These are phyloP conservation scores for Emmonsia crescens DNA, from an alignment of 2,329 filamentous ascomycete species.

Conservation along the genomic window DNA sequence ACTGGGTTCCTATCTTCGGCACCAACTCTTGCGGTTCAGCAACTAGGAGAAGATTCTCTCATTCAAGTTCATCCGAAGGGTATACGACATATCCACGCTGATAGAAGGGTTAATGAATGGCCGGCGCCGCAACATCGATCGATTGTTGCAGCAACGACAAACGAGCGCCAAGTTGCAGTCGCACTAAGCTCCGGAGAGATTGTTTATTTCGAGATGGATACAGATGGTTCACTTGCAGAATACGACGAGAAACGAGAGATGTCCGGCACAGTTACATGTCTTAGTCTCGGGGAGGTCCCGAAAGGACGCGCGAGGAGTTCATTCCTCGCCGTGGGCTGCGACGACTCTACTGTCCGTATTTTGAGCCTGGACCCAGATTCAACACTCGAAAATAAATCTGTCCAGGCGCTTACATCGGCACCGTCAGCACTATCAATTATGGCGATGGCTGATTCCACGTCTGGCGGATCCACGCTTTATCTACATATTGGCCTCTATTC, in stretches of 20 bases:
- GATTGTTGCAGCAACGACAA: constrained; percentile 88
- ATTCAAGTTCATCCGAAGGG: constrained; percentile 96
- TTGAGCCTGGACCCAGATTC: constrained; percentile 82
- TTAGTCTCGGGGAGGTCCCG: constrained; percentile 88
- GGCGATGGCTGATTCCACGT: constrained; percentile 88
- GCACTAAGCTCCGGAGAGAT: constrained; percentile 94
- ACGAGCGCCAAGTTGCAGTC: constrained; percentile 84
- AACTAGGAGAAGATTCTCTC: constrained; percentile 84
- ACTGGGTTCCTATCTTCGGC: constrained; percentile 84
- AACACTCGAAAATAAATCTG: constrained; percentile 83
- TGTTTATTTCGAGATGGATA: constrained; percentile 95
- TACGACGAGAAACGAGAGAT: constrained; percentile 93
- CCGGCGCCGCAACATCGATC: constrained; percentile 84
- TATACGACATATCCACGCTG: constrained; percentile 75
- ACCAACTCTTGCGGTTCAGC: constrained; percentile 82
- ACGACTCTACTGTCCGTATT: constrained; percentile 91
- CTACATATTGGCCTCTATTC: constrained; percentile 93
- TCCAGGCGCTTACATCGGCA: constrained; percentile 83
- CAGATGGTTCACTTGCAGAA: constrained; percentile 79
- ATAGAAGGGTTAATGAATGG: constrained; percentile 80
- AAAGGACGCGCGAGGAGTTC: constrained; percentile 81
- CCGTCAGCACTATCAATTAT: constrained; percentile 86
- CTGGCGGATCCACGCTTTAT: constrained; percentile 78
- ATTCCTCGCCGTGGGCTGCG: constrained; percentile 91
- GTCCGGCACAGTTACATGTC: constrained; percentile 85